These are phyloP conservation scores for Fusarium chlamydosporum DNA, from an alignment of 2,329 filamentous ascomycete genomes.

Conservation along the genomic window DNA sequence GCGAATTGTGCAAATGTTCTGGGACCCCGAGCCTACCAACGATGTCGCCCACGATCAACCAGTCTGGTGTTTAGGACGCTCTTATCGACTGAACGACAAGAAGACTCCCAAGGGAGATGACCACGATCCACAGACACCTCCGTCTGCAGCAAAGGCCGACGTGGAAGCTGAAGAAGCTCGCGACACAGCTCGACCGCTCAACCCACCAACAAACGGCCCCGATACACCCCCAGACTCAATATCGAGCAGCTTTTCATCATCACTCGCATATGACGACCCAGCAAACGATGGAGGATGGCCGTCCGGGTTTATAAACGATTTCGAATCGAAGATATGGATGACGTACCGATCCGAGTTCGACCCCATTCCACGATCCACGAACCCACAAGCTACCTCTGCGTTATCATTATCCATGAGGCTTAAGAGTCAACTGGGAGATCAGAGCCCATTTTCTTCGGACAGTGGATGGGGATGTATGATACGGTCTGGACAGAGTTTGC, in stretches of 20 bases:
- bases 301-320: constrained; percentile 86
- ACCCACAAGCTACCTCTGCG: constrained; percentile 76
- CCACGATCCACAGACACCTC: constrained; percentile 45
- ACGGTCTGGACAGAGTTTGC: constrained; percentile 89
- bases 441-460: constrained; percentile 89
- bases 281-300: constrained; percentile 79
- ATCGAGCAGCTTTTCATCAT: constrained; percentile 67
- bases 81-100: constrained; percentile 61
- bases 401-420: constrained; percentile 89
- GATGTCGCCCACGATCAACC: constrained; percentile 75
- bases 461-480: constrained; percentile 99
- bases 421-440: constrained; percentile 82
- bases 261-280: constrained; percentile 63
- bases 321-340: constrained; percentile 95
- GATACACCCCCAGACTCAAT: constrained; percentile 65
- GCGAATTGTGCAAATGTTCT: constrained; percentile 90
- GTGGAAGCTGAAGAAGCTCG: constrained; percentile 33
- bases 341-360: constrained; percentile 93
- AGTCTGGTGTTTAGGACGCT: constrained; percentile 84
- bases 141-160: constrained; percentile 35
- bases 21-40: constrained; percentile 90
- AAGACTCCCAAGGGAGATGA: constrained; percentile 25
- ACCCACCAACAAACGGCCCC: constrained; percentile 52
- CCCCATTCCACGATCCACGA: constrained; percentile 82
- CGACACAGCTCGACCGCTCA: constrained; percentile 38